Conservation (phyloP, 2,329 filamentous ascomycete genomes). For the Botrytis tulipae region DNA sequence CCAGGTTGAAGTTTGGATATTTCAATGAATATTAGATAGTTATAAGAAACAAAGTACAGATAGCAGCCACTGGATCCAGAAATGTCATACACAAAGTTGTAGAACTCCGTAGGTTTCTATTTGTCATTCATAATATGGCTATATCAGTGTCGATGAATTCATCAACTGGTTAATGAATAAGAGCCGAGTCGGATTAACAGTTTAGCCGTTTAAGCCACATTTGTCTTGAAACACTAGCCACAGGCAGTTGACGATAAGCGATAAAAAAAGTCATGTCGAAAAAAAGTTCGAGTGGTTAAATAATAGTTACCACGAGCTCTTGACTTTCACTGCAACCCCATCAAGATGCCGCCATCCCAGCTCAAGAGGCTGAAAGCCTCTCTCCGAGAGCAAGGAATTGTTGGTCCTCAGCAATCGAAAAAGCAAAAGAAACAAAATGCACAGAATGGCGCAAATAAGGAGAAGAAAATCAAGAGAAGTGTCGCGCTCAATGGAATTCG, state of each 20-base stretch:
- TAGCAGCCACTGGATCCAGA: neutral
- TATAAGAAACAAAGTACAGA: fast-evolving
- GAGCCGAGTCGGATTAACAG: neutral
- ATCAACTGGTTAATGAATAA: neutral
- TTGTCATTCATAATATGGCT: neutral
- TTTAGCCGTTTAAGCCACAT: neutral
- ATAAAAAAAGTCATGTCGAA: slow-evolving; percentile 13
- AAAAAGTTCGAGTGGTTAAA: slow-evolving; percentile 7
- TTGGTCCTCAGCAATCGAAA: slow-evolving; percentile 90
- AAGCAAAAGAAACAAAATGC: slow-evolving; percentile 81
- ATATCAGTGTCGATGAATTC: neutral
- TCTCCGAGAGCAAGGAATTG: slow-evolving; percentile 82
- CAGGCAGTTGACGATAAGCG: slow-evolving; percentile 9
- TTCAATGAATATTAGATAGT: neutral
- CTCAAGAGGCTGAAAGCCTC: slow-evolving; percentile 93
- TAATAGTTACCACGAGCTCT: neutral
- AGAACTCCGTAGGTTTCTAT: neutral
- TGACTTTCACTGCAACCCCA: neutral
- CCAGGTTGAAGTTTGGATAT: neutral
- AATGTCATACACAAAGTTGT: neutral
- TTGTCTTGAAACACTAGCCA: neutral
- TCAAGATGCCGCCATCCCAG: slow-evolving; percentile 86
- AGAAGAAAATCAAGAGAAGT: slow-evolving; percentile 74
- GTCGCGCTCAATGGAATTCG: slow-evolving; percentile 81
- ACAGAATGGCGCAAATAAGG: slow-evolving; percentile 62